Evolutionary conservation across 164 flowering plant species (phyloP), one percentile per base, ranked within the genome.

Genomic region (Chimonanthus praecox): DNA sequence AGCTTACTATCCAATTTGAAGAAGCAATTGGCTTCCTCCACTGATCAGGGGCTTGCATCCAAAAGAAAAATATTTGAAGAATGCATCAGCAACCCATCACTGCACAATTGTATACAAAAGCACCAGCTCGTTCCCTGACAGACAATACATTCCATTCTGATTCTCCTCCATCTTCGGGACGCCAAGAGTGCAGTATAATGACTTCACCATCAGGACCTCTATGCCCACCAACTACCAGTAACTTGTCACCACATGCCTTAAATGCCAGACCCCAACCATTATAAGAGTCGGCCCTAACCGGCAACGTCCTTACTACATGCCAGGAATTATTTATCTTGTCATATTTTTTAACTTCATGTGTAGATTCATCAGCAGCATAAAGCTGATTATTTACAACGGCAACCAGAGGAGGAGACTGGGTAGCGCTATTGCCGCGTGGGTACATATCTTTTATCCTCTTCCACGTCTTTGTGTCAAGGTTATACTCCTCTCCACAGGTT

Each of bases 201-300:
- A 74, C 73, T 58, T 79, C 84, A 5, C 77, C 81, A 18, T 76
- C 78, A n/a, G 64, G 51, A 4, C 79, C 78, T 77, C 82, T 80
- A n/a, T 76, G 86, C 9, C 86, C 86, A 33, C 84, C 86, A 49
- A 84, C 72, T 62, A 82, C 84, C 20, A 84, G 66, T 48, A 84
- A 72, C 74, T 74, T 73, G 64, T 80, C 74, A 9, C 86, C 84
- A 68, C 84, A 84, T 58, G 82, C 83, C 79, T 81, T 82, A 71
- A 84, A 82, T 7, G 86, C 86, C 11, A 84, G 47, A 4, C 86
- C 86, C 86, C 86, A 84, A 61, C 86, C 86, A 75, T 80, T 80
- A 70, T 75, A 69, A 2, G 81, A 78, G 64, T 79, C 84, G 4
- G 83, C 86, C 49, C 82, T 75, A 47, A 80, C 82, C 1, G 84